phyloP scores from a whole-genome alignment of 2,329 filamentous ascomycete genomes.

The Malbranchea zuffiana region DNA sequence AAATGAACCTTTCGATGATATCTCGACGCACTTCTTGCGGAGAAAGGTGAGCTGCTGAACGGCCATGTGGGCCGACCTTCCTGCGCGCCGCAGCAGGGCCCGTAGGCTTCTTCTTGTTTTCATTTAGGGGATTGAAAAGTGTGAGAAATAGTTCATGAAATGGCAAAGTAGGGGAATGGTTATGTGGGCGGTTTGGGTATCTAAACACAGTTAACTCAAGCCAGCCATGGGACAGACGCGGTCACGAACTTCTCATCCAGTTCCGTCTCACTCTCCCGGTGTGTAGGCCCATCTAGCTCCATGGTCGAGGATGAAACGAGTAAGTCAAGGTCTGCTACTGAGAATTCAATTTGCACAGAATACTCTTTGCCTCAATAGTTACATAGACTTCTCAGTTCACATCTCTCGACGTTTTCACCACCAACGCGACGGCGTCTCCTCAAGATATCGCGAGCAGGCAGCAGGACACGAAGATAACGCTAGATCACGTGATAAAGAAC shows the following conservation, averaged over 20 bases:
- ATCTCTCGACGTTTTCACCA: background rate
- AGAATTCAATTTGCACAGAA: background rate
- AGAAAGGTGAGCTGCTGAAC: conserved; percentile 37
- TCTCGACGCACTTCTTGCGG: conserved; percentile 68
- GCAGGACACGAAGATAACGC: conserved; percentile 10
- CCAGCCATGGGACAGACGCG: background rate
- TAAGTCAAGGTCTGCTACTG: background rate
- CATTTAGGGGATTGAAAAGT: conserved; percentile 70
- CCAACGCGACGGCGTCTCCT: background rate
- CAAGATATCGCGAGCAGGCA: conserved; percentile 8
- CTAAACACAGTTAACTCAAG: conserved; percentile 33
- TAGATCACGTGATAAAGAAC: conserved; percentile 11
- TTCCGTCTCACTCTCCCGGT: conserved; percentile 33
- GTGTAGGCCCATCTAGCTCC: background rate
- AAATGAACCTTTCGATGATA: conserved; percentile 79
- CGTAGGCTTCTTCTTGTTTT: conserved; percentile 63
- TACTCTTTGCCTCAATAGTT: background rate
- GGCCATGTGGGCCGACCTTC: conserved; percentile 51
- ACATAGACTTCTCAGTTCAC: background rate
- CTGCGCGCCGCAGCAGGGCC: conserved; percentile 44
- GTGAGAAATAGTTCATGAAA: conserved; percentile 69
- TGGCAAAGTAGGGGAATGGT: conserved; percentile 64
- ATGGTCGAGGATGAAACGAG: background rate
- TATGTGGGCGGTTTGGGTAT: conserved; percentile 72
- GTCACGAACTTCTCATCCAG: conserved; percentile 40